phyloP scores from a whole-genome alignment of 345 rosid species.

The Punica granatum region DNA sequence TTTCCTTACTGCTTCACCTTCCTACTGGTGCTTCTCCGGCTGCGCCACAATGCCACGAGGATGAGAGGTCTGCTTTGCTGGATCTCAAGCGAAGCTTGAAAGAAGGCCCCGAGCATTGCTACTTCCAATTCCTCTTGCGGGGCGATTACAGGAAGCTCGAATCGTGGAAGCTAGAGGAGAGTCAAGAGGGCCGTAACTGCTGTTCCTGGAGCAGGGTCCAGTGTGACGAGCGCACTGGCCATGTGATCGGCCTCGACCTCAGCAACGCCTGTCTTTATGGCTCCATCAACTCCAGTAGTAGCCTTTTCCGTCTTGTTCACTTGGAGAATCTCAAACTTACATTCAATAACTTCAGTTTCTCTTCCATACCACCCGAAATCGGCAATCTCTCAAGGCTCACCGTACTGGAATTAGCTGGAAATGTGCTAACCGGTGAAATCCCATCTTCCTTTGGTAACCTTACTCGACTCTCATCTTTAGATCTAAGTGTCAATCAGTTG shows the following conservation, averaged over 20 bases:
- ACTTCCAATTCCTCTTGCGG: not conserved
- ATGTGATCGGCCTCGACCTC: not conserved
- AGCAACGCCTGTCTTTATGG: no score
- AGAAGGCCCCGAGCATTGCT: not conserved
- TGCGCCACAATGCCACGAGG: no score
- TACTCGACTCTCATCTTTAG: slow-evolving; percentile 6
- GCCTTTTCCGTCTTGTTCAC: no score
- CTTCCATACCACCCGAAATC: no score
- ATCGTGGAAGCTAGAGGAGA: not conserved
- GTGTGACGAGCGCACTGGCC: not conserved
- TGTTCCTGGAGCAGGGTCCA: not conserved
- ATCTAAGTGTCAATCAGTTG: slow-evolving; percentile 13
- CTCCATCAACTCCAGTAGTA: no score
- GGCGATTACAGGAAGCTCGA: not conserved
- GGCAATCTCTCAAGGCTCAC: not conserved
- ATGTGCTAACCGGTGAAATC: slow-evolving; percentile 6
- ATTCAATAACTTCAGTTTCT: no score
- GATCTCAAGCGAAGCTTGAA: no score
- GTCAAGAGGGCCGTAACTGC: not conserved
- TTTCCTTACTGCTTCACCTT: not conserved
- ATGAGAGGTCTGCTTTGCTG: not conserved
- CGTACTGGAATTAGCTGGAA: not conserved
- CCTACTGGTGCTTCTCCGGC: no score
- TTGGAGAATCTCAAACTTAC: no score
- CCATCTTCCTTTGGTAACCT: not conserved